Conservation (phyloP, 768 basidiomycete genomes). For the Rhizopogon rudus region DNA sequence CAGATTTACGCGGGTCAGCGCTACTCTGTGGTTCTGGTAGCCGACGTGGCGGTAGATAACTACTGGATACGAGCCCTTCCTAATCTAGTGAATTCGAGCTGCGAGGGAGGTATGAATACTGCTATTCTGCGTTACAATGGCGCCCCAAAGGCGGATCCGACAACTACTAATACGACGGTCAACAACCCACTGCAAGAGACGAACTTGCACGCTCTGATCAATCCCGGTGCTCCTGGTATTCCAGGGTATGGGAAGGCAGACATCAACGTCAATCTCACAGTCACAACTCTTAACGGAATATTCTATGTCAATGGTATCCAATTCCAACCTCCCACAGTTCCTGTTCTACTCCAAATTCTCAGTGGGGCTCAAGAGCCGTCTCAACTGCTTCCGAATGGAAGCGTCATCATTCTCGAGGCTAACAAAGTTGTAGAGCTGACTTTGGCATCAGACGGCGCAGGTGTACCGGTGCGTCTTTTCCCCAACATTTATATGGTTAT, state of each 20-base stretch:
- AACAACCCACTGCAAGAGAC: slow-evolving; percentile 10
- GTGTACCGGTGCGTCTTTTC: slow-evolving; percentile 22
- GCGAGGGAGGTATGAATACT: slow-evolving; percentile 22
- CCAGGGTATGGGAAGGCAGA: slow-evolving; percentile 19
- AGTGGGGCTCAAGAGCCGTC: slow-evolving; percentile 9
- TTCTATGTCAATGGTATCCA: slow-evolving; percentile 9
- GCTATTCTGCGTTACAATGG: slow-evolving; percentile 15
- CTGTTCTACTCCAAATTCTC: slow-evolving; percentile 21
- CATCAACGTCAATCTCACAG: slow-evolving; percentile 16
- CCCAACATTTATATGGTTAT: neutral
- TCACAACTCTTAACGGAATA: neutral
- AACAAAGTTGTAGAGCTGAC: slow-evolving; percentile 14
- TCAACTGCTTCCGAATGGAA: slow-evolving; percentile 10
- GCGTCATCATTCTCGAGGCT: slow-evolving; percentile 10
- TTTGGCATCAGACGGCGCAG: slow-evolving; percentile 10
- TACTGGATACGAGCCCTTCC: slow-evolving; percentile 28
- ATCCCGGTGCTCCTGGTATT: slow-evolving; percentile 17
- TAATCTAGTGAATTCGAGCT: slow-evolving; percentile 22
- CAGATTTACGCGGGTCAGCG: slow-evolving; percentile 37
- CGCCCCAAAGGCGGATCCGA: slow-evolving; percentile 21
- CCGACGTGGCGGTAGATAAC: slow-evolving; percentile 35
- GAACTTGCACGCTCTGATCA: slow-evolving; percentile 14
- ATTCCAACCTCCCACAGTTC: slow-evolving; percentile 7
- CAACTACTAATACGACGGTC: slow-evolving; percentile 9
- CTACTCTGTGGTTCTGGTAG: slow-evolving; percentile 41